Percentiles rank a stretch among this genome's conserved stretches.
Conservation (phyloP, 179 eudicot genomes). For the Beta corolliflora region DNA sequence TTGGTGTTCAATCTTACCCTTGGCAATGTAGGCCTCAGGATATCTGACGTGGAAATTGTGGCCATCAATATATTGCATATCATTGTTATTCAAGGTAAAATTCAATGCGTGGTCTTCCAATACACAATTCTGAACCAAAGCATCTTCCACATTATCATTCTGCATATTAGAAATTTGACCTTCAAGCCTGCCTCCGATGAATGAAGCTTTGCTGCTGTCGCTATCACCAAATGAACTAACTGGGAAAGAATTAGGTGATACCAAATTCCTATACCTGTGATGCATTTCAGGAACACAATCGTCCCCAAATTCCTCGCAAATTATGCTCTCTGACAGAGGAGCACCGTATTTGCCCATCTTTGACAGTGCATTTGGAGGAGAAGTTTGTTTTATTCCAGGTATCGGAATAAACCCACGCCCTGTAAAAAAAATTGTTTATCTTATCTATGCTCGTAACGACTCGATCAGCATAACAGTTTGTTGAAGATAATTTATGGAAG, state of each 20-base stretch:
- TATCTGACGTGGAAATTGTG: slow-evolving; percentile 15
- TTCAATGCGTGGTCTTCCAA: slow-evolving; percentile 24
- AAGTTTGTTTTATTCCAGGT: slow-evolving; percentile 31
- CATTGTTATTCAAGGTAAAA: slow-evolving; percentile 18
- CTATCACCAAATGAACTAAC: slow-evolving; percentile 14
- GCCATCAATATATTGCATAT: slow-evolving; percentile 22
- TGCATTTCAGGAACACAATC: slow-evolving; percentile 32
- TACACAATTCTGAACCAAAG: slow-evolving; percentile 30
- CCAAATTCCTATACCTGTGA: slow-evolving; percentile 24
- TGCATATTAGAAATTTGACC: slow-evolving; percentile 20
- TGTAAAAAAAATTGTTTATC: slow-evolving; percentile 21
- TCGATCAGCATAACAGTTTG: slow-evolving; percentile 10
- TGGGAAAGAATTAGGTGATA: slow-evolving; percentile 36
- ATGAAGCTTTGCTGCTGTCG: slow-evolving; percentile 20
- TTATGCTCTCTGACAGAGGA: slow-evolving; percentile 58
- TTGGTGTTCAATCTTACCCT: slow-evolving; percentile 24
- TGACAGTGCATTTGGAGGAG: slow-evolving; percentile 16
- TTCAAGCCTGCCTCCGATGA: slow-evolving; percentile 23
- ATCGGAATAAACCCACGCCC: slow-evolving; percentile 17
- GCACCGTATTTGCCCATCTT: slow-evolving; percentile 30
- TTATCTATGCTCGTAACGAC: slow-evolving; percentile 25
- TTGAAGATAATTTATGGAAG: not conserved
- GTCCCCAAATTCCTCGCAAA: slow-evolving; percentile 39
- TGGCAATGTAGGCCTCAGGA: slow-evolving; percentile 16
- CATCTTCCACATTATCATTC: slow-evolving; percentile 22